These are phyloP conservation scores for Gyrodon lividus DNA, from an alignment of 768 basidiomycete genomes.

Conservation along the genomic window DNA sequence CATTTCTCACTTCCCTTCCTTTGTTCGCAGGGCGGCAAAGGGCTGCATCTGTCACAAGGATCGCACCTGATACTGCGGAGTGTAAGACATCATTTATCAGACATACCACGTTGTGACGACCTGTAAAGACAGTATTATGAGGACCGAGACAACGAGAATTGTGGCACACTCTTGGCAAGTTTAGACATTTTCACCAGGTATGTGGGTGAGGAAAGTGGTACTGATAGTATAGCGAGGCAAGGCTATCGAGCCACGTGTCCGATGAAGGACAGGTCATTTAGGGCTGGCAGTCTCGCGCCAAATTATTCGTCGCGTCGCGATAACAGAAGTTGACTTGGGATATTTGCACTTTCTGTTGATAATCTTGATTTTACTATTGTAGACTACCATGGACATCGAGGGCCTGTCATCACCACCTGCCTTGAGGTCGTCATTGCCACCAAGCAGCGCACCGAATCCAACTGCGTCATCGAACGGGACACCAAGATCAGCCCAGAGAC, in stretches of 20 bases:
- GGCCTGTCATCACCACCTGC: slow-evolving; percentile 57
- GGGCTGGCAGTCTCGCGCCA: slow-evolving; percentile 47
- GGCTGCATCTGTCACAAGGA: no score
- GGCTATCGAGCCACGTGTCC: slow-evolving; percentile 15
- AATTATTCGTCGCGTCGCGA: slow-evolving; percentile 30
- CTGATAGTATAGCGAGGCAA: no score
- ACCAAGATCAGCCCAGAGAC: slow-evolving; percentile 33
- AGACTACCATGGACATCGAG: slow-evolving; percentile 51
- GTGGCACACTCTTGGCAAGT: no score
- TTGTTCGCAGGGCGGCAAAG: no score
- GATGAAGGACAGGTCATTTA: slow-evolving; percentile 22
- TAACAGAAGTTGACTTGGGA: background rate
- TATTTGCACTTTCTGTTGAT: slow-evolving; percentile 11
- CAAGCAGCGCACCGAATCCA: slow-evolving; percentile 46
- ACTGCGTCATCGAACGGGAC: slow-evolving; percentile 38
- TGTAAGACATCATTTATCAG: no score
- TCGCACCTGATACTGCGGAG: no score
- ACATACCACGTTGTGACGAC: no score
- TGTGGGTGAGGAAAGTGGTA: no score
- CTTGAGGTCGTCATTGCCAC: slow-evolving; percentile 51
- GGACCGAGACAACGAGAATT: no score
- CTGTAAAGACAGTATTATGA: no score
- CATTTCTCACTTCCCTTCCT: no score
- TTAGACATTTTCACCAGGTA: no score
- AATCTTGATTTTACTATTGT: background rate